Percentiles rank a stretch among this genome's conserved stretches.
Evolutionary conservation across 2,329 filamentous ascomycete genomes (phyloP).

Genomic region (Aspergillus sp.): DNA sequence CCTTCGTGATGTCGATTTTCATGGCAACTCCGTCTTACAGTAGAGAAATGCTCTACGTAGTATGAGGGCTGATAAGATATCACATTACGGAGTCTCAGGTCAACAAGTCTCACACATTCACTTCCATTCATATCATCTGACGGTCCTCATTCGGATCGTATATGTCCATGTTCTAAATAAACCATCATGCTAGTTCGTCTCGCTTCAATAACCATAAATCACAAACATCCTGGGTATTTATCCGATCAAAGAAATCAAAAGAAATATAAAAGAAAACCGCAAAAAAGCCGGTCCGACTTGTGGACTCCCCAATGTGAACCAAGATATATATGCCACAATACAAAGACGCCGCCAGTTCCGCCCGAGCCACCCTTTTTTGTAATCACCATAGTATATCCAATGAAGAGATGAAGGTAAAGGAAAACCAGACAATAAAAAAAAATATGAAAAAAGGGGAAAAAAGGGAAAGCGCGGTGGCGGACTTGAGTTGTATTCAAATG

Average conservation of each 20-base stretch:
- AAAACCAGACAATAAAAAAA: slow-evolving; percentile 4
- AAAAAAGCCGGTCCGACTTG: background rate
- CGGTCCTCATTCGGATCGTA: slow-evolving; percentile 7
- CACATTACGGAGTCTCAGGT: background rate
- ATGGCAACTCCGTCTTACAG: no score
- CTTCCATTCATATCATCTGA: background rate
- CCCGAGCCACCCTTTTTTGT: slow-evolving; percentile 8
- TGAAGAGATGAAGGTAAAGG: slow-evolving; percentile 4
- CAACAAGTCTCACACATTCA: background rate
- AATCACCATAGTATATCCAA: slow-evolving; percentile 13
- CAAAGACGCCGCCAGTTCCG: slow-evolving; percentile 12
- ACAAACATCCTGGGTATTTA: slow-evolving; percentile 34
- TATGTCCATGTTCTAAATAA: slow-evolving; percentile 10
- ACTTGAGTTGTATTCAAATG: background rate
- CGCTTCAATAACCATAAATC: slow-evolving; percentile 15
- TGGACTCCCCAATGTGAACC: slow-evolving; percentile 1
- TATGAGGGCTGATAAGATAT: no score
- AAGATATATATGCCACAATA: slow-evolving; percentile 6
- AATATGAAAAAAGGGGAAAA: background rate
- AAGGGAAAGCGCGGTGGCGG: background rate
- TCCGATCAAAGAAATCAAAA: slow-evolving; percentile 16
- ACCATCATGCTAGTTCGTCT: slow-evolving; percentile 14
- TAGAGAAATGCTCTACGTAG: no score
- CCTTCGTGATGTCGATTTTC: background rate
- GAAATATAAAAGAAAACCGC: background rate